Conservation (phyloP, 2,329 filamentous ascomycete genomes). For the Cryphonectria nitschkei region DNA sequence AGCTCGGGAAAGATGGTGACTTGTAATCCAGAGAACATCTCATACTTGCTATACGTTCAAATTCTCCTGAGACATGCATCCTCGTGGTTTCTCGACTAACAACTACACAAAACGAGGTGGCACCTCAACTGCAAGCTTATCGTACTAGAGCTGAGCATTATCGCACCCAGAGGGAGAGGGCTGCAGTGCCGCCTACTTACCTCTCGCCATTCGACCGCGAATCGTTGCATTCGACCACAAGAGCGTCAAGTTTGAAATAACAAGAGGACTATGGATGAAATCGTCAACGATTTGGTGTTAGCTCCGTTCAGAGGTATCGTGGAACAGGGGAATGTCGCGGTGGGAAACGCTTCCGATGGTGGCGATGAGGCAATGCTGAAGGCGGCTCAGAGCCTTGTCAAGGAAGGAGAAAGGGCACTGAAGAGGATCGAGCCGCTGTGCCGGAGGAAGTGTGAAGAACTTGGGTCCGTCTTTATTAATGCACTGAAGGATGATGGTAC, state of each 20-base stretch:
- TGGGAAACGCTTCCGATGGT: slow-evolving; percentile 41
- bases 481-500: slow-evolving; percentile 59
- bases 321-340: slow-evolving; percentile 32
- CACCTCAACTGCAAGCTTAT: neutral
- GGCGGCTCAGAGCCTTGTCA: slow-evolving; percentile 45
- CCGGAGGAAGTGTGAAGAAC: slow-evolving; percentile 52
- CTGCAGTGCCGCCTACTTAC: neutral
- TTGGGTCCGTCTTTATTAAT: slow-evolving; percentile 52
- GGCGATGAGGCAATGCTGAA: slow-evolving; percentile 50
- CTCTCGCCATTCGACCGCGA: neutral
- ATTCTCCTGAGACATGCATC: neutral
- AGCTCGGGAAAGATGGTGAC: neutral
- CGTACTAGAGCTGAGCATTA: neutral
- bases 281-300: slow-evolving; percentile 20
- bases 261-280: slow-evolving; percentile 11
- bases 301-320: slow-evolving; percentile 25
- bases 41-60: neutral
- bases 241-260: neutral
- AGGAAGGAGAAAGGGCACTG: slow-evolving; percentile 43
- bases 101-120: neutral
- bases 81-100: neutral
- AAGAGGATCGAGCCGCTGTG: slow-evolving; percentile 57
- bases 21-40: neutral
- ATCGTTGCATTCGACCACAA: neutral
- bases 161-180: neutral